Conservation (phyloP, 2,329 filamentous ascomycete species). For the Endoconidiophora polonica region DNA sequence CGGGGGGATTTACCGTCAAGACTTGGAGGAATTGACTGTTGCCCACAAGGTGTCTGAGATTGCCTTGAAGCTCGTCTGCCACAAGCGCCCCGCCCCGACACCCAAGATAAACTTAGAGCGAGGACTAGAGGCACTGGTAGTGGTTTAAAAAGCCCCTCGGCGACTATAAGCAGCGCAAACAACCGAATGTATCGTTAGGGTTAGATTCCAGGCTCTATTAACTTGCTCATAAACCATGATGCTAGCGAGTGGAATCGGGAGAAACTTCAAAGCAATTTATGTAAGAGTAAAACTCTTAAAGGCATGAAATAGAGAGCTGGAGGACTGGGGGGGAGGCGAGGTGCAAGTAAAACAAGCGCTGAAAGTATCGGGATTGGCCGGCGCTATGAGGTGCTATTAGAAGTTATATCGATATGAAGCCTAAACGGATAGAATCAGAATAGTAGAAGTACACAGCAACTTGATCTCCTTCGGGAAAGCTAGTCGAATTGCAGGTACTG, state of each 20-base stretch:
- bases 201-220: constrained; percentile 80
- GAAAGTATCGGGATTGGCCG: constrained; percentile 3
- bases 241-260: constrained; percentile 25
- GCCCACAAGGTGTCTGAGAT: constrained; percentile 42
- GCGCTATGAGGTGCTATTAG: background rate
- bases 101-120: constrained; percentile 18
- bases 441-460: no score
- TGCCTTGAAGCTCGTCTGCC: constrained; percentile 31
- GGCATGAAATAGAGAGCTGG: constrained; percentile 28
- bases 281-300: background rate
- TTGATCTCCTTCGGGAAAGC: no score
- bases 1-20: constrained; percentile 51
- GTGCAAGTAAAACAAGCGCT: constrained; percentile 29
- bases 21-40: constrained; percentile 56
- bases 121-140: constrained; percentile 14
- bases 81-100: constrained; percentile 19
- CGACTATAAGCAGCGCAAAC: constrained; percentile 49
- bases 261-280: constrained; percentile 20
- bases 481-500: background rate
- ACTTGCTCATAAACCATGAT: constrained; percentile 25
- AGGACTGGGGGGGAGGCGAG: constrained; percentile 66
- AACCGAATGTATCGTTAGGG: constrained; percentile 58
- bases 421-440: no score
- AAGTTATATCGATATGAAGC: no score
- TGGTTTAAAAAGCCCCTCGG: constrained; percentile 44